These are phyloP conservation scores for Stachybotrys chartarum DNA, from an alignment of 2,329 filamentous ascomycete species.

Conservation along the genomic window DNA sequence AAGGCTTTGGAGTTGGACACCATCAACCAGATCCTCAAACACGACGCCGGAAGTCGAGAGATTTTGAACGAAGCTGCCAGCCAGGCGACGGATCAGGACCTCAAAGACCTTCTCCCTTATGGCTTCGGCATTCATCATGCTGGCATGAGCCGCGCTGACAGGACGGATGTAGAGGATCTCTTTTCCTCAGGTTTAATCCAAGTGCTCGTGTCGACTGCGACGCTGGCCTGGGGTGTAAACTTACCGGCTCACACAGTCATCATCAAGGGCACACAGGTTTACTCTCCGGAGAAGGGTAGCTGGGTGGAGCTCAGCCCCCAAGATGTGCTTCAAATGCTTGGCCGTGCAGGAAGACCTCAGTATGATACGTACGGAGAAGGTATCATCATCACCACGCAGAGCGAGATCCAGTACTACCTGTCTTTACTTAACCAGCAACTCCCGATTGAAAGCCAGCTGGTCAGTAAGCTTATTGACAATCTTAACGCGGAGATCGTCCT, in stretches of 20 bases:
- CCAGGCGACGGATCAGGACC: conserved; percentile 72
- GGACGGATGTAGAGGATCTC: conserved; percentile 89
- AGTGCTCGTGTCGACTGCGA: conserved; percentile 94
- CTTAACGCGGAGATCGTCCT: conserved; percentile 94
- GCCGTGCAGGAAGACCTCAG: conserved; percentile 90
- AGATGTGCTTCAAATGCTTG: conserved; percentile 97
- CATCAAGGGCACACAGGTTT: conserved; percentile 97
- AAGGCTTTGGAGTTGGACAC: conserved; percentile 96
- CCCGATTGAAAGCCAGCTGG: conserved; percentile 93
- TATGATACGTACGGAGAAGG: conserved; percentile 97
- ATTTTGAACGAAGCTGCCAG: conserved; percentile 81
- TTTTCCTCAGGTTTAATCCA: conserved; percentile 89
- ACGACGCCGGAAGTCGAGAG: conserved; percentile 85
- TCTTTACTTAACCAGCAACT: conserved; percentile 95
- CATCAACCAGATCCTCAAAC: conserved; percentile 89
- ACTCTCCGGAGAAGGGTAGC: conserved; percentile 96
- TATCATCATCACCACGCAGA: conserved; percentile 95
- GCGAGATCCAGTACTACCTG: conserved; percentile 94
- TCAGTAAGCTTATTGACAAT: conserved; percentile 89
- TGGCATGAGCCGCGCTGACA: conserved; percentile 92
- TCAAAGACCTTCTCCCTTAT: conserved; percentile 92
- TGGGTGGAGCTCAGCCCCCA: conserved; percentile 98
- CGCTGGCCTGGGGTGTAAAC: conserved; percentile 98
- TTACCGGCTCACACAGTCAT: conserved; percentile 95
- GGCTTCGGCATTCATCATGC: conserved; percentile 98